Conservation (phyloP, 1,139 yeast genomes). For the Casaregolazyma lundiana region DNA sequence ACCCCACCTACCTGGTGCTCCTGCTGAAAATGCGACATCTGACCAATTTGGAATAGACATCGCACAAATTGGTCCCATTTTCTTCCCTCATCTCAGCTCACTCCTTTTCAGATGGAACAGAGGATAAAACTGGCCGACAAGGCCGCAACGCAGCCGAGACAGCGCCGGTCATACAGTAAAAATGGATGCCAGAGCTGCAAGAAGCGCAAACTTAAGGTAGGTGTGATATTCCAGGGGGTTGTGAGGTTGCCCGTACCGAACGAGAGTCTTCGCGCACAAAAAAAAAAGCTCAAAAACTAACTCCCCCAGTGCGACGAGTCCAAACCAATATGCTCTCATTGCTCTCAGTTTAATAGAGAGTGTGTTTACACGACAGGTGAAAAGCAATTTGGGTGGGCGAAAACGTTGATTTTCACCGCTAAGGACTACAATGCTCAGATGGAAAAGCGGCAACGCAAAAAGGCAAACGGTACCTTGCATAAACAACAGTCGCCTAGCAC, state of each 20-base stretch:
- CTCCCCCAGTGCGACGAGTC: conserved; percentile 50
- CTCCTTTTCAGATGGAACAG: background rate
- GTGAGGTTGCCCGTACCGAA: no score
- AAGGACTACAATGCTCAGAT: conserved; percentile 3
- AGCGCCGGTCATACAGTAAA: conserved; percentile 40
- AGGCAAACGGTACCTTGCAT: background rate
- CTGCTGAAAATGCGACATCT: conserved; percentile 21
- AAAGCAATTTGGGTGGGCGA: conserved; percentile 2
- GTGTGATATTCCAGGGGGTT: no score
- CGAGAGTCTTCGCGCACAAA: no score
- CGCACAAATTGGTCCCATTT: background rate
- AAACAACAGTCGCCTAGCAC: background rate
- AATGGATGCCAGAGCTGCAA: conserved; percentile 65
- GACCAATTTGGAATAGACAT: background rate
- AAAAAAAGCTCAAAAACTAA: background rate
- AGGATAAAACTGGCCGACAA: background rate
- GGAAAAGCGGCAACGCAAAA: background rate
- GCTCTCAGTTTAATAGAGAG: conserved; percentile 44
- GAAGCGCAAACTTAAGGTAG: conserved; percentile 49
- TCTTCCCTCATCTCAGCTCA: background rate
- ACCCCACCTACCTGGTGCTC: conserved; percentile 25
- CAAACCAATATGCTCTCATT: conserved; percentile 56
- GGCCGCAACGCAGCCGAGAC: background rate
- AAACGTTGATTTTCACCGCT: conserved; percentile 5
- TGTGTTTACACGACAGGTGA: conserved; percentile 40